phyloP scores from a whole-genome alignment of 202 grass and related monocot genomes.

The Hordeum pubiflorum region DNA sequence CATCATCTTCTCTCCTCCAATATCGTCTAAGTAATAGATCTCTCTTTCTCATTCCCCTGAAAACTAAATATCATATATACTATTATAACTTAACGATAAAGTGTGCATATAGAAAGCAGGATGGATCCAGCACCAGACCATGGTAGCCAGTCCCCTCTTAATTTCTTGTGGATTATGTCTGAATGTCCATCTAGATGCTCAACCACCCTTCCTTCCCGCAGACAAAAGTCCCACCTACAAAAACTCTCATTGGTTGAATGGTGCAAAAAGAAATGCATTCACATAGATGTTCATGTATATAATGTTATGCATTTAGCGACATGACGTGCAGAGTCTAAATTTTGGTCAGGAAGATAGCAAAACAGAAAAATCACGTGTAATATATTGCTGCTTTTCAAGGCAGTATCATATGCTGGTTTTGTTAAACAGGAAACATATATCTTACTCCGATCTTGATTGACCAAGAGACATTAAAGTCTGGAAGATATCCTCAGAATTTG shows the following conservation, averaged over 20 bases:
- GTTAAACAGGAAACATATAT: constrained; percentile 4
- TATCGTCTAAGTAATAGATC: constrained; percentile 89
- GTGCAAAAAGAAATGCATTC: background rate
- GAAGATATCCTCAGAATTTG: constrained; percentile 74
- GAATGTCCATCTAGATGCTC: constrained; percentile 89
- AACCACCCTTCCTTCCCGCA: constrained; percentile 74
- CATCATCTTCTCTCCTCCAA: constrained; percentile 97
- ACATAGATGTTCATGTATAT: constrained; percentile 3
- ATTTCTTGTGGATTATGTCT: constrained; percentile 97
- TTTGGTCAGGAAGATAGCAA: background rate
- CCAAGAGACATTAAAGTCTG: constrained; percentile 91
- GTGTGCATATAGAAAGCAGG: constrained; percentile 5
- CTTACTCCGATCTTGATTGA: constrained; percentile 94
- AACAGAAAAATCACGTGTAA: background rate
- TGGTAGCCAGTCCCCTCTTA: constrained; percentile 80
- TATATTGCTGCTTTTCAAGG: background rate
- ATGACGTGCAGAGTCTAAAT: background rate
- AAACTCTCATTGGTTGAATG: constrained; percentile 9
- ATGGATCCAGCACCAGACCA: constrained; percentile 57
- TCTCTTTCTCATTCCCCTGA: constrained; percentile 94
- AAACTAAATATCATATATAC: constrained; percentile 48
- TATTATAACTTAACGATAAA: constrained; percentile 27
- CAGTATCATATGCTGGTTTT: background rate
- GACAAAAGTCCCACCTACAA: constrained; percentile 97
- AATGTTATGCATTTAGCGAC: constrained; percentile 1